Base-by-base conservation (phyloP, 441 rosid species). In the Eutrema salsugineum region DNA sequence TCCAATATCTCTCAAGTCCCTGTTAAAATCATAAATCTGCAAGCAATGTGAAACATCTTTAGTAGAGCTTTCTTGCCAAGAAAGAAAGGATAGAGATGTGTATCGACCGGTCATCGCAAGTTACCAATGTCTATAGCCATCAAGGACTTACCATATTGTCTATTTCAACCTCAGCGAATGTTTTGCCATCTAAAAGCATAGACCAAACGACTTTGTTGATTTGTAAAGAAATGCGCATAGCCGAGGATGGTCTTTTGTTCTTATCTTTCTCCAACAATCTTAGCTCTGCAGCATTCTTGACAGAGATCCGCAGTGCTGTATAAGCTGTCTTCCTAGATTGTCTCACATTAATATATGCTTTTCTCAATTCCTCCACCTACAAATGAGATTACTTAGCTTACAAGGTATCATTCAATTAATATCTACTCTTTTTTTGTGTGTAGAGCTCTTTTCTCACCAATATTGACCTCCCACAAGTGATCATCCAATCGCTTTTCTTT, bases 81-180 rank as follows among this genome's bases (percentile, higher is more conserved):
- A 40, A 40, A 40, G 44, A 40, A 12, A n/a, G n/a, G 43, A 40
- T 11, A 39, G n/a, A 39, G 43, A 40, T 40, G 44, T 40, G 24
- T n/a, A n/a, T 71, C 0, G 58, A n/a, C 28, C 14, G 58, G 33
- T 2, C 27, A 24, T 24, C 27, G 3, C 24, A 22, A 22, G 24
- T 2, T 22, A 22, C 24, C 1, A 3, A 24, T 24, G n/a, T 24
- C 27, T 24, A 24, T 24, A 24, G 3, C 27, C 27, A 5, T 77
- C 47, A 66, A 76, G 15, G 32, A 65, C 92, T 85, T 72, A 95
- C 99, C 99, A 95, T 88, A 79, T 93, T 95, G 84, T 93, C 93
- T 80, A 95, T 95, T 86, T 95, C 98, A 70, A 97, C 95, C 84
- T 95, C 99, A 19, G 99, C 94, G 80, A 95, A 91, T 69, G 98